A percentile compares a stretch with the other conserved stretches of the same genome.
These are phyloP conservation scores for Aspergillus olivimuriae DNA, from an alignment of 495 filamentous ascomycete species.

Conservation along the genomic window DNA sequence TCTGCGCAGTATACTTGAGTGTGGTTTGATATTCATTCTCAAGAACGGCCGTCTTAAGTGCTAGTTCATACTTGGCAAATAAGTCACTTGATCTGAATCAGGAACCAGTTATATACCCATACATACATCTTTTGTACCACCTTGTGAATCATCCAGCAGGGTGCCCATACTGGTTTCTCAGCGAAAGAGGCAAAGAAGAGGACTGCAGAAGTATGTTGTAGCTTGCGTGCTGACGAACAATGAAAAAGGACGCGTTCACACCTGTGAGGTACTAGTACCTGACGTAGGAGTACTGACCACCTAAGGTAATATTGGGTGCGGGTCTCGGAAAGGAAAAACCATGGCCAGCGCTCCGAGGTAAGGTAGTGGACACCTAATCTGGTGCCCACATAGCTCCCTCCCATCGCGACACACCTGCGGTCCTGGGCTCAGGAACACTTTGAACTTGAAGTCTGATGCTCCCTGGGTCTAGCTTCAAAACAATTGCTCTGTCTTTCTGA, in stretches of 20 bases:
- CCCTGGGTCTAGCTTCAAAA: no score
- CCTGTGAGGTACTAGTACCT: no score
- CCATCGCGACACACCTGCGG: no score
- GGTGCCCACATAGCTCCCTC: not conserved
- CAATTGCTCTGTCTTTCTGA: no score
- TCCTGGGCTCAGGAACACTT: no score
- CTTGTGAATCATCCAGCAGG: slow-evolving; percentile 3
- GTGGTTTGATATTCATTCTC: slow-evolving; percentile 63
- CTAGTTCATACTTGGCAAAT: slow-evolving; percentile 31
- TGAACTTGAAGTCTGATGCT: no score
- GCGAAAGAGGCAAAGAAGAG: no score
- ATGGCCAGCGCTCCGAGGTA: slow-evolving; percentile 1
- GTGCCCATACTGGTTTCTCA: no score
- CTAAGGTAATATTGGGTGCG: not conserved
- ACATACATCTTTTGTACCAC: slow-evolving; percentile 23
- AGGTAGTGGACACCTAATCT: slow-evolving; percentile 28
- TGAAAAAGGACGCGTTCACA: not conserved
- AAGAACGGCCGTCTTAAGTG: slow-evolving; percentile 42
- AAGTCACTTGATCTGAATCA: slow-evolving; percentile 6
- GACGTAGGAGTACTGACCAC: no score
- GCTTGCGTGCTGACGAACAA: no score
- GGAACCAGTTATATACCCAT: not conserved
- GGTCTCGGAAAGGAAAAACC: slow-evolving; percentile 3
- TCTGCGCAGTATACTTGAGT: slow-evolving; percentile 47
- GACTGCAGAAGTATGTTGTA: no score